Evolutionary conservation across 2,329 filamentous ascomycete species (phyloP), one percentile per base, ranked within the genome.

Genomic region (Calonectria pseudoturangicola): DNA sequence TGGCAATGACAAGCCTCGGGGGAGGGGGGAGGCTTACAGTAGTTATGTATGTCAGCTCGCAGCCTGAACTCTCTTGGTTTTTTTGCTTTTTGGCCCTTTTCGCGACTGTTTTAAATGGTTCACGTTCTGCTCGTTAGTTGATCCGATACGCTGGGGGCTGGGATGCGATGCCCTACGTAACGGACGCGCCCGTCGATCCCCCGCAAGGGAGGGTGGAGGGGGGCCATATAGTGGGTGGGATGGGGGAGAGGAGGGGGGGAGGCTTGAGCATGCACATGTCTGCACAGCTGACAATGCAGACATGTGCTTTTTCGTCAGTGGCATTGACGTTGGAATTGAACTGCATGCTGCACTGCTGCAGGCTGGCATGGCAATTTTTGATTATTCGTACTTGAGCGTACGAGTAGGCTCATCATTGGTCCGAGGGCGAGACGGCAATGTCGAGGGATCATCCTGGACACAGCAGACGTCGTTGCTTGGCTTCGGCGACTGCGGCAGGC

Each of bases 141-240:
- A 54, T 43, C 64, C 48, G 64, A 66, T 64, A 60, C 62, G 43
- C 68, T 39, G 62, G 54, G 68, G 68, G 62, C 43, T 60, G 41
- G 68, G 50, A 51, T 60, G 33, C 54, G 41, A 41, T 36, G 48
- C 58, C 58, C 58, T 63, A 63, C 58, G 58, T 21, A 56, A 28
- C 54, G 45, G 43, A 21, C 66, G 12, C 18, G 66, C 25, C 39
- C 30, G 68, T 58, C 68, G 68, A 70, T 70, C 60, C 68, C 68
- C 68, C 68, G 68, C 68, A 70, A 28, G 48, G 27, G 33, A 45
- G 27, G 39, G 39, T 21, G 21, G 21, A 41, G 43, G 39, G 41
- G 18, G n/a, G n/a, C 15, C 21, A 21, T n/a, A 63, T n/a, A 63
- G 58, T 63, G 58, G 36, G 41, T 41, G 54, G 33, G 54, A 41